Evolutionary conservation across 129 eudicot genomes (phyloP).

Genomic region (Escallonia rubra): DNA sequence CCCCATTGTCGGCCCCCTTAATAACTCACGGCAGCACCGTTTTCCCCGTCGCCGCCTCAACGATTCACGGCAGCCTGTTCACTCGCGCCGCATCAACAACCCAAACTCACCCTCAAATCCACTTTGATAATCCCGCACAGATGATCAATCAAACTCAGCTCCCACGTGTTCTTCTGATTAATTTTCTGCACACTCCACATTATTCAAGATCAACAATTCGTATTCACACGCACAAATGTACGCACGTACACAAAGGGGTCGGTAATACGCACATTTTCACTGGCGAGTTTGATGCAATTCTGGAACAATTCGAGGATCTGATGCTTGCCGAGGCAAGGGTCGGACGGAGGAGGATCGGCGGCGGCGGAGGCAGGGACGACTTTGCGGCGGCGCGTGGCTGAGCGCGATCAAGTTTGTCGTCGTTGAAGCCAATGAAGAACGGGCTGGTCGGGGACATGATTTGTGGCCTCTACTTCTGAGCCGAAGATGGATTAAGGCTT

Average conservation of each 20-base stretch:
- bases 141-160: constrained; percentile 74
- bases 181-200: constrained; percentile 49
- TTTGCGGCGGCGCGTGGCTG: constrained; percentile 84
- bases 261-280: constrained; percentile 53
- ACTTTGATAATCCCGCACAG: constrained; percentile 53
- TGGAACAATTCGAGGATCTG: constrained; percentile 71
- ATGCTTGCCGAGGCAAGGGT: constrained; percentile 36
- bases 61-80: too few species aligned
- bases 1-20: too few species aligned
- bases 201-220: not conserved
- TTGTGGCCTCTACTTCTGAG: constrained; percentile 36
- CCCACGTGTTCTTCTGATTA: constrained; percentile 87
- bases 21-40: too few species aligned
- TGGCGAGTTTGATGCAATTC: constrained; percentile 84
- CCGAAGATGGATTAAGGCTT: constrained; percentile 46
- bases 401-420: constrained; percentile 84
- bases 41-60: too few species aligned
- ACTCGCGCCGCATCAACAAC: too few species aligned
- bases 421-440: constrained; percentile 65
- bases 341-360: constrained; percentile 5
- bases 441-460: constrained; percentile 54
- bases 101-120: constrained; percentile 6
- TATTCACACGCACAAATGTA: not conserved
- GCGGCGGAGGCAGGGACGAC: constrained; percentile 17
- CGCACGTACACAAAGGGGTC: not conserved